Conservation (phyloP, 305 asterid species). For the Fraxinus sp. region DNA sequence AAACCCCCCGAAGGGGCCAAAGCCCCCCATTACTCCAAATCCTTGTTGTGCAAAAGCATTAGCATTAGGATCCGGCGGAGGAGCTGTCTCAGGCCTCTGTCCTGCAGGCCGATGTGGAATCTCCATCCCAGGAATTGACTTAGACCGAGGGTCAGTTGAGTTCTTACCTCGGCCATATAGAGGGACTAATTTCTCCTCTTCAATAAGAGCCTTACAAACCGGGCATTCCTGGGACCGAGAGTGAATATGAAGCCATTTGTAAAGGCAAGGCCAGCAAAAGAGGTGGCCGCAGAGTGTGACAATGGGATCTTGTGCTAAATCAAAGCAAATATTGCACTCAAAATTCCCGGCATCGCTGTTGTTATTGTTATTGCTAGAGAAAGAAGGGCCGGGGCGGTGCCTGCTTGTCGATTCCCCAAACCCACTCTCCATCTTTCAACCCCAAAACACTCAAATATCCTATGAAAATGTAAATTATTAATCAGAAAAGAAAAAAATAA, state of each 20-base stretch:
- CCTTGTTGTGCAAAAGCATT: background rate
- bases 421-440: background rate
- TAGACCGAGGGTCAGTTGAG: constrained; percentile 8
- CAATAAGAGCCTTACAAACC: constrained; percentile 12
- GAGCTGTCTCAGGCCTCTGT: constrained; percentile 9
- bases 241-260: background rate
- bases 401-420: background rate
- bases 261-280: background rate
- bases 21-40: background rate
- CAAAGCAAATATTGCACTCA: constrained; percentile 21
- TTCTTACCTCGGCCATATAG: constrained; percentile 5
- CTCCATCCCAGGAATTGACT: constrained; percentile 7
- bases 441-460: background rate
- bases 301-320: constrained; percentile 11
- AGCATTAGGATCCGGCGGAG: background rate
- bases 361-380: background rate
- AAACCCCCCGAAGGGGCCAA: background rate
- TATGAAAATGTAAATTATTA: no score
- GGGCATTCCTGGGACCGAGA: background rate
- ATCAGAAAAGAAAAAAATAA: no score
- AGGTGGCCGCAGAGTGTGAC: background rate
- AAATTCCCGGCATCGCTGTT: background rate
- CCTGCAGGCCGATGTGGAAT: constrained; percentile 10
- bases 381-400: no score
- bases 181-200: constrained; percentile 11